Evolutionary conservation across 1,139 yeast genomes (phyloP).

Genomic region (Diutina neorugosa): DNA sequence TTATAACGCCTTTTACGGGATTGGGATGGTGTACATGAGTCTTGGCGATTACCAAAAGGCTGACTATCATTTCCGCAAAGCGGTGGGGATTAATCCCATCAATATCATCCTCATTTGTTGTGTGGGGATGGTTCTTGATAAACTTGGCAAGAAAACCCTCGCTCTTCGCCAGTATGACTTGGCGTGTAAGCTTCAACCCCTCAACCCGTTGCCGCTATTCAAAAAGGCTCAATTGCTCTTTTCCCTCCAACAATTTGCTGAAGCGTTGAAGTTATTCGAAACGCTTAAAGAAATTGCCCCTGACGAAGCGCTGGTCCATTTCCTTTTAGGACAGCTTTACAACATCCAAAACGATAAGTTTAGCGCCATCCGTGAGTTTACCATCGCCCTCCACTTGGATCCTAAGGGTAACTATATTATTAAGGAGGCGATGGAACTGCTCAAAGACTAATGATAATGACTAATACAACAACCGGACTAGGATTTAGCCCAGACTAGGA

Average conservation of each 20-base stretch:
- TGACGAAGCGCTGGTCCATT: slow-evolving; percentile 90
- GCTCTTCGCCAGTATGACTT: slow-evolving; percentile 77
- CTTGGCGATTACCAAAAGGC: slow-evolving; percentile 79
- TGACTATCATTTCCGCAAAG: slow-evolving; percentile 77
- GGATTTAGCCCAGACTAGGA: too few species aligned
- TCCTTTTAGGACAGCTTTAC: slow-evolving; percentile 77
- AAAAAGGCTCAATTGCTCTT: slow-evolving; percentile 79
- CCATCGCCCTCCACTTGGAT: slow-evolving; percentile 82
- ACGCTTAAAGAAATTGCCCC: slow-evolving; percentile 68
- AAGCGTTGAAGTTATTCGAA: slow-evolving; percentile 68
- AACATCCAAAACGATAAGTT: slow-evolving; percentile 63
- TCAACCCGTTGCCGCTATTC: slow-evolving; percentile 76
- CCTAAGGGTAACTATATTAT: slow-evolving; percentile 88
- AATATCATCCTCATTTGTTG: slow-evolving; percentile 87
- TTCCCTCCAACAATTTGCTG: slow-evolving; percentile 55
- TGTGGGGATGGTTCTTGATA: slow-evolving; percentile 88
- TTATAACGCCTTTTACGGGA: slow-evolving; percentile 91
- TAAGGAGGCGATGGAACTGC: slow-evolving; percentile 65
- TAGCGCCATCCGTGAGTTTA: slow-evolving; percentile 75
- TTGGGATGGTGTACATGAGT: slow-evolving; percentile 89
- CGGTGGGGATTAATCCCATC: slow-evolving; percentile 79
- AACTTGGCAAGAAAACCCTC: slow-evolving; percentile 50
- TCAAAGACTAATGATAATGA: neutral
- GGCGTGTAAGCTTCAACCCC: slow-evolving; percentile 79
- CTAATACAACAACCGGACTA: neutral